Conservation (phyloP, 129 eudicot genomes). For the Apium graveolens region DNA sequence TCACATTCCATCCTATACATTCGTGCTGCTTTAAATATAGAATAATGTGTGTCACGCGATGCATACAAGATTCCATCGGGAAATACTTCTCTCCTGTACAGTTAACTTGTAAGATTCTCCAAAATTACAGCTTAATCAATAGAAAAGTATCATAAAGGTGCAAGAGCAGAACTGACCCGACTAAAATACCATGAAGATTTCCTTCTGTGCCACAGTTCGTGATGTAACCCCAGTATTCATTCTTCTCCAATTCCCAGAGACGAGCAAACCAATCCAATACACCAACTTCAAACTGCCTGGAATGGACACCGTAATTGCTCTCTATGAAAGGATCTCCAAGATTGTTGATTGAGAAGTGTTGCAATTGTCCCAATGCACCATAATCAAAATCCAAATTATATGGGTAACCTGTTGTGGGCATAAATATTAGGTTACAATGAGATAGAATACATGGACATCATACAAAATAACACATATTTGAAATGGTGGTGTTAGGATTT, state of each 20-base stretch:
- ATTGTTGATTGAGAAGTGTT: constrained; percentile 32
- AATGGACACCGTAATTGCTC: constrained; percentile 38
- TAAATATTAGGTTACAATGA: background rate
- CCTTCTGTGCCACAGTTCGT: constrained; percentile 40
- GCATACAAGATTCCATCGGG: constrained; percentile 66
- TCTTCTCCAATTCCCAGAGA: constrained; percentile 31
- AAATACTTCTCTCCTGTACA: constrained; percentile 58
- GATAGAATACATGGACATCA: background rate
- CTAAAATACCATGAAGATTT: constrained; percentile 34
- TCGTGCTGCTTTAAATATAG: constrained; percentile 66
- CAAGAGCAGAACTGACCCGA: constrained; percentile 22
- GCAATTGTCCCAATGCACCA: constrained; percentile 33
- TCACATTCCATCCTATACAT: constrained; percentile 63
- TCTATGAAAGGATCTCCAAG: constrained; percentile 40
- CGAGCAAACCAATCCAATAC: constrained; percentile 40
- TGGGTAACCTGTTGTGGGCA: constrained; percentile 26
- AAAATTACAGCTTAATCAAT: background rate
- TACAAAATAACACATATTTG: too few relatives aligned
- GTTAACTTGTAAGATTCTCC: constrained; percentile 3
- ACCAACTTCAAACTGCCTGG: constrained; percentile 39
- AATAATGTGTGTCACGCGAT: constrained; percentile 53
- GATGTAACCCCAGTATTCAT: constrained; percentile 36
- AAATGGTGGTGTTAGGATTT: background rate
- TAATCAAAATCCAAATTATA: constrained; percentile 32
- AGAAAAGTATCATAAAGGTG: background rate